Evolutionary conservation across 108 stramenopile genomes (phyloP).

Genomic region (Cyclostephanos tholiformis): DNA sequence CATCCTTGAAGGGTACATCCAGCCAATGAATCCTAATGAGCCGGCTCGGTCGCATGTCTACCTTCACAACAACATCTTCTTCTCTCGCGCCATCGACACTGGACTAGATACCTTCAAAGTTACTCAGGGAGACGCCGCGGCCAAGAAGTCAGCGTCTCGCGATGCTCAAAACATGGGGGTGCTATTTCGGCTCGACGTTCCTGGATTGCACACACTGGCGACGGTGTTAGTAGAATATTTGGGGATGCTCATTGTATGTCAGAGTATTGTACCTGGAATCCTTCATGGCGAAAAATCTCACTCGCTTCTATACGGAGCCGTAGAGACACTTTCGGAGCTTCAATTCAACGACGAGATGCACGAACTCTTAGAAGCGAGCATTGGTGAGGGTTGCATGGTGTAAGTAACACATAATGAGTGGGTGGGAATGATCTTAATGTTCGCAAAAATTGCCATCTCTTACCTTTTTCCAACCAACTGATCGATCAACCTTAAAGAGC

Average conservation of each 20-base stretch:
- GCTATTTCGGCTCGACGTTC: conserved; percentile 65
- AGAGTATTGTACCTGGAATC: conserved; percentile 91
- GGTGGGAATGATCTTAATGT: too few relatives aligned
- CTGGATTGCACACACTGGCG: conserved; percentile 87
- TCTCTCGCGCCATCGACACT: conserved; percentile 85
- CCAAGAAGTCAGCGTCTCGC: conserved; percentile 67
- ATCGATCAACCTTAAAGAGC: conserved; percentile 14
- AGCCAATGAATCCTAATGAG: conserved; percentile 95
- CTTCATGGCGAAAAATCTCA: conserved; percentile 85
- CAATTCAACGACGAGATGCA: conserved; percentile 80
- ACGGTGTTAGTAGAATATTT: conserved; percentile 90
- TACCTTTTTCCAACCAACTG: too few relatives aligned
- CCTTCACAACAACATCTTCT: conserved; percentile 97
- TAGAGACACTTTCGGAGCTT: conserved; percentile 76
- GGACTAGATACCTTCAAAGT: conserved; percentile 85
- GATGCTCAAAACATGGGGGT: conserved; percentile 71
- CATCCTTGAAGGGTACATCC: conserved; percentile 85
- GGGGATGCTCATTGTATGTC: conserved; percentile 87
- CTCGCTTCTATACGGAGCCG: conserved; percentile 88
- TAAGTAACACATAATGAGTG: too few relatives aligned
- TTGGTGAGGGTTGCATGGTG: conserved; percentile 71
- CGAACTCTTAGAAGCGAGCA: conserved; percentile 64
- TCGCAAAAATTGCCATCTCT: too few relatives aligned
- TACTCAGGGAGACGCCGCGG: conserved; percentile 71
- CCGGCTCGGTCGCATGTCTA: conserved; percentile 85